Evolutionary conservation across 306 rosid genomes (phyloP), one percentile per base, ranked within the genome.

Genomic region (Rosa chinensis): DNA sequence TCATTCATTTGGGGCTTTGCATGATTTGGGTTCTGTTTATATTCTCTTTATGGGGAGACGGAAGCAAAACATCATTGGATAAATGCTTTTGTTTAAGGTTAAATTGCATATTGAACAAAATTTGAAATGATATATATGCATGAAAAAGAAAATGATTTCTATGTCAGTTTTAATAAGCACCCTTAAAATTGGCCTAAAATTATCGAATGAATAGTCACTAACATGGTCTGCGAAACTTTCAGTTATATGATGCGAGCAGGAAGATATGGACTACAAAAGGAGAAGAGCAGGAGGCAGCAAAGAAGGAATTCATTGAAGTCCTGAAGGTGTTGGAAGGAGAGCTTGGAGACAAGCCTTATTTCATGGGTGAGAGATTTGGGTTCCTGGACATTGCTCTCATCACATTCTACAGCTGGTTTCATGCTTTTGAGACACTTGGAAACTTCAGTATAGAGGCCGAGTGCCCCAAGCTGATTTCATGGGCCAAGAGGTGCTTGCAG

Each of bases 271-370:
- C 44, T 4, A 67, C 77, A 14, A 79, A 83, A 20, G 82, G 86
- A 50, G 68, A 74, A 42, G 77, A 83, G 25, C 74, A 45, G 56
- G 77, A 82, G 52, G 78, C 74, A 39, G 84, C 52, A 8, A 69
- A 59, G 53, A 69, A 66, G 28, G 84, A 85, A 14, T 40, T 66
- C 8, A 25, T 82, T 21, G 77, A 66, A 69, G 10, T 28, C 59
- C 72, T 82, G 12, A 78, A 71, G 64, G 11, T 40, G 52, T 23
- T 82, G 12, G 82, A 82, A 44, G 84, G 69, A 35, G 79, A 75
- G 82, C 86, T 85, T 50, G 88, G 84, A 10, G 84, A 79, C 12
- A 72, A 76, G 64, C 18, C 77, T 47, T 82, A 75, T 45, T 76
- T 85, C 45, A 77, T 49, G 8, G 86, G 84, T 3, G 71, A 85